A percentile compares a stretch with the other conserved stretches of the same genome.
Conservation (phyloP, 345 rosid genomes). For the Leavenworthia alabamica region DNA sequence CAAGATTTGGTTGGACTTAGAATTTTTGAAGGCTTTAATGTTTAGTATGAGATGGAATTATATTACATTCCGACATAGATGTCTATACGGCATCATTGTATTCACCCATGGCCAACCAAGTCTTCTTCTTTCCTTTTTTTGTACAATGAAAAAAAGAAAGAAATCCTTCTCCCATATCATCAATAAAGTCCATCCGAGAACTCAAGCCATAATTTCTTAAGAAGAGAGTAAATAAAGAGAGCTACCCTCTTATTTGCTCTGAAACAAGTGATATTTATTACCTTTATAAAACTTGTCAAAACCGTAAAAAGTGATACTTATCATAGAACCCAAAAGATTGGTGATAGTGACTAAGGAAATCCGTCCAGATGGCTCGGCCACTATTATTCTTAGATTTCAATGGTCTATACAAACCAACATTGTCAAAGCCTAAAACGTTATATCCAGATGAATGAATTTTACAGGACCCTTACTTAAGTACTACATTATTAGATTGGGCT, state of each 20-base stretch:
- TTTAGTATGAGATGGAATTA: conserved; percentile 20
- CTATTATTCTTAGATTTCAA: neutral
- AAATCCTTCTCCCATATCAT: neutral
- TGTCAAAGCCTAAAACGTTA: too few species aligned
- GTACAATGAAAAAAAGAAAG: neutral
- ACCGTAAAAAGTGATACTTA: neutral
- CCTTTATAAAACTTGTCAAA: neutral
- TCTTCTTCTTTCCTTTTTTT: neutral
- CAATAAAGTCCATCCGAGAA: too few species aligned
- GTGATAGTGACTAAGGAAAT: neutral
- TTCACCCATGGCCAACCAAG: neutral
- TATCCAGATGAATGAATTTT: neutral
- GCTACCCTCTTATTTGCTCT: neutral
- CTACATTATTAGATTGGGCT: too few species aligned
- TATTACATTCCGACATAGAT: conserved; percentile 6
- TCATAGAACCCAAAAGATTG: too few species aligned
- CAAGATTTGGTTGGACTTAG: conserved; percentile 3
- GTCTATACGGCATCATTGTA: neutral
- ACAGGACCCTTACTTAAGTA: too few species aligned
- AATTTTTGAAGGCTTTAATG: conserved; percentile 6
- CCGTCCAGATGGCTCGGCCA: neutral
- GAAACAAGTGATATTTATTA: neutral
- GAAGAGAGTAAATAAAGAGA: neutral
- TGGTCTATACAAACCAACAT: too few species aligned
- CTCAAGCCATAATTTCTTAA: too few species aligned